Evolutionary conservation across 1,284 basidiomycete species (phyloP).

Genomic region (Pisolithus thermaeus): DNA sequence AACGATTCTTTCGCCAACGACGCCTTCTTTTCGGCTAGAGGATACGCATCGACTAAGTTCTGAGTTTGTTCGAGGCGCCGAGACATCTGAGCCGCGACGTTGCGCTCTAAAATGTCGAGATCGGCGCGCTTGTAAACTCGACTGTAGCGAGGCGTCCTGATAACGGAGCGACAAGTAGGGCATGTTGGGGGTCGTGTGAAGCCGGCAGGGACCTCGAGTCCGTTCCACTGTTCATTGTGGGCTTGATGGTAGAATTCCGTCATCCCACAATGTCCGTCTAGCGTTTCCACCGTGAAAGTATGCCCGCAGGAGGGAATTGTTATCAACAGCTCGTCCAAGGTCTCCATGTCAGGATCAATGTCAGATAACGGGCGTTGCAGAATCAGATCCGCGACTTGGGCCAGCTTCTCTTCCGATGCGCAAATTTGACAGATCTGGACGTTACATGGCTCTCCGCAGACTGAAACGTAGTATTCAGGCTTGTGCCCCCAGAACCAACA

Average conservation of each 20-base stretch:
- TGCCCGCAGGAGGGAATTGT: conserved; percentile 58
- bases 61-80: conserved; percentile 31
- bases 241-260: conserved; percentile 43
- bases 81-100: conserved; percentile 51
- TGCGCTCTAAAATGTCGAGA: conserved; percentile 58
- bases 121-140: conserved; percentile 56
- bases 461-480: conserved; percentile 28
- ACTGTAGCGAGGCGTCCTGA: conserved; percentile 52
- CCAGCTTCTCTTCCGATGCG: conserved; percentile 33
- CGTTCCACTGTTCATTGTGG: conserved; percentile 36
- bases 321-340: conserved; percentile 51
- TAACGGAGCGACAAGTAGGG: conserved; percentile 48
- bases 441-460: conserved; percentile 64
- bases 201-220: conserved; percentile 36
- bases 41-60: conserved; percentile 23
- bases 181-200: conserved; percentile 46
- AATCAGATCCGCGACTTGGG: conserved; percentile 53
- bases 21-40: conserved; percentile 12
- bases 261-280: conserved; percentile 57
- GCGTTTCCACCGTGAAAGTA: conserved; percentile 64
- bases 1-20: conserved; percentile 8
- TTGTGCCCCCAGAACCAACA: background rate
- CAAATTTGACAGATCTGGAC: conserved; percentile 54
- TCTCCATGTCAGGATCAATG: conserved; percentile 35
- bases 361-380: conserved; percentile 49